Evolutionary conservation across 2,329 filamentous ascomycete species (phyloP).

Genomic region (Escovopsis weberi): DNA sequence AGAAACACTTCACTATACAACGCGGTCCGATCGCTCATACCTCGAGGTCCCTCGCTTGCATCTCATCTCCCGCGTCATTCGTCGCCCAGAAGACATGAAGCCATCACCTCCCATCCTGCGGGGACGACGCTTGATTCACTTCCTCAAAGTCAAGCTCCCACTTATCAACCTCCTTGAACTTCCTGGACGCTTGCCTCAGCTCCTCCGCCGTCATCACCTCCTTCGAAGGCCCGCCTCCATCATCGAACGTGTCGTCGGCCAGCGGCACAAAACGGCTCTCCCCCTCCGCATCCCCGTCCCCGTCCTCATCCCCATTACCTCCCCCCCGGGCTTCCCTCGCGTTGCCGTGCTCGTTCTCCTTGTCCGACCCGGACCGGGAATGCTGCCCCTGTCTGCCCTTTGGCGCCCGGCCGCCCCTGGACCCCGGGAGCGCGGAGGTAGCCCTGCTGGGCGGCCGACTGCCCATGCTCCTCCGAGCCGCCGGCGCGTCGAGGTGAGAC

Average conservation of each 20-base stretch:
- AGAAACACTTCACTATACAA: no score
- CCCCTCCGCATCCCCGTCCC: slow-evolving; percentile 21
- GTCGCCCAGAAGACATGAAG: no score
- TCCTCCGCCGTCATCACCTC: slow-evolving; percentile 31
- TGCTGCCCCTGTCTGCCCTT: slow-evolving; percentile 22
- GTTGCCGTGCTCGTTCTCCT: slow-evolving; percentile 37
- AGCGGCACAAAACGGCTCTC: slow-evolving; percentile 27
- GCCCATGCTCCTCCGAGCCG: slow-evolving; percentile 20
- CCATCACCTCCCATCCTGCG: slow-evolving; percentile 34
- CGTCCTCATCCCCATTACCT: slow-evolving; percentile 19
- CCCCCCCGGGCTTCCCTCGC: slow-evolving; percentile 8
- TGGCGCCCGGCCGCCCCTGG: slow-evolving; percentile 14
- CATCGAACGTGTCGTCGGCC: slow-evolving; percentile 30
- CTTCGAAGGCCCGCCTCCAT: slow-evolving; percentile 17
- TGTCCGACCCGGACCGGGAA: slow-evolving; percentile 36
- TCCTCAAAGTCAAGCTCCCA: slow-evolving; percentile 57
- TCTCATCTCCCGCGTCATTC: no score
- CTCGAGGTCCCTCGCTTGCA: no score
- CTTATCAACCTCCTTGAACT: slow-evolving; percentile 55
- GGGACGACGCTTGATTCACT: slow-evolving; percentile 40
- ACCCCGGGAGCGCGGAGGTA: slow-evolving; percentile 13
- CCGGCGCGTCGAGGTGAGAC: slow-evolving; percentile 26
- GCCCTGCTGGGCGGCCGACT: slow-evolving; percentile 16
- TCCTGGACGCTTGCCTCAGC: slow-evolving; percentile 43
- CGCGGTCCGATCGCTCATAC: no score